These are phyloP conservation scores for Blumeria graminis DNA, from an alignment of 2,329 filamentous ascomycete genomes.

Conservation along the genomic window DNA sequence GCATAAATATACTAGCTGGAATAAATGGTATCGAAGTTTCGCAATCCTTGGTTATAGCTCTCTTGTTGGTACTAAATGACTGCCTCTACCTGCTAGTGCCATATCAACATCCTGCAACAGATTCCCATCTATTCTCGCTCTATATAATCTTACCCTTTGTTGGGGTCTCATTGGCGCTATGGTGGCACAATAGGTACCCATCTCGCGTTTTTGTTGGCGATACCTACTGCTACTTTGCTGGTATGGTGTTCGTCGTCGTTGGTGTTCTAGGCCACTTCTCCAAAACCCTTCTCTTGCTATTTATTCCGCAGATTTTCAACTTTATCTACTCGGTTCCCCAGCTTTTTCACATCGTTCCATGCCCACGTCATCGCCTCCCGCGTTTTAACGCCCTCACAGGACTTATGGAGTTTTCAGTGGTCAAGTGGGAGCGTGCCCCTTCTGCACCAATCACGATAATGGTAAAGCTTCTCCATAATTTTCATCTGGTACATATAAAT, in stretches of 20 bases:
- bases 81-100: conserved; percentile 61
- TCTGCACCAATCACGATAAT: conserved; percentile 32
- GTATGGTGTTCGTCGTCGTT: conserved; percentile 96
- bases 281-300: conserved; percentile 78
- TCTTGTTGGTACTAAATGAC: conserved; percentile 69
- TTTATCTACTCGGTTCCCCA: conserved; percentile 86
- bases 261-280: conserved; percentile 94
- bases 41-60: conserved; percentile 76
- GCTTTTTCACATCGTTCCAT: conserved; percentile 72
- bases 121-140: conserved; percentile 87
- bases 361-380: conserved; percentile 76
- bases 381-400: conserved; percentile 69
- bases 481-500: conserved; percentile 44
- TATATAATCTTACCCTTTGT: conserved; percentile 89
- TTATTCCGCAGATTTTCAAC: conserved; percentile 89
- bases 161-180: conserved; percentile 67
- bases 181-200: conserved; percentile 88
- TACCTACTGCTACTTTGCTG: conserved; percentile 98
- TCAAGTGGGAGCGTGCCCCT: conserved; percentile 53
- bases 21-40: conserved; percentile 95
- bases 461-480: conserved; percentile 41
- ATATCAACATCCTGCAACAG: conserved; percentile 78
- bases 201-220: conserved; percentile 90
- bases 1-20: conserved; percentile 99
- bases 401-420: conserved; percentile 65